Conservation (phyloP, 139 green algal genomes). For the Auxenochlorella pyrenoidosa region DNA sequence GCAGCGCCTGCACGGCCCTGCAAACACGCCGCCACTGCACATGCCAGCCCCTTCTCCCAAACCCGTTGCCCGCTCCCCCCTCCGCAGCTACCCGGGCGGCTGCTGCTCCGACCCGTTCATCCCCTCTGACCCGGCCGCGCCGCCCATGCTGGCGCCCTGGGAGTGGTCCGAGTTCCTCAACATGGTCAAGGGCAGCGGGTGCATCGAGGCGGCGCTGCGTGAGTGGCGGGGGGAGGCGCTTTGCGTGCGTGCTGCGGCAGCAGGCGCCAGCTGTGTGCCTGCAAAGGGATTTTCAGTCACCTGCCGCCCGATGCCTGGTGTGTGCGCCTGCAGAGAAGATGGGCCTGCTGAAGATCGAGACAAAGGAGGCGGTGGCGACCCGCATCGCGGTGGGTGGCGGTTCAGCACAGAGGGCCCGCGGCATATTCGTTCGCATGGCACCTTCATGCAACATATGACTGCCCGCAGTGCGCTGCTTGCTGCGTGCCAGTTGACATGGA, state of each 20-base stretch:
- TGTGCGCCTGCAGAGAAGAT: slow-evolving; percentile 27
- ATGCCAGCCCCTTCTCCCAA: background rate
- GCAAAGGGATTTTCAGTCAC: too few species aligned
- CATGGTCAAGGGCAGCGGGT: background rate
- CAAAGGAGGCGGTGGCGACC: background rate
- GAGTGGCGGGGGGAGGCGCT: background rate
- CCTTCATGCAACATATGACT: background rate
- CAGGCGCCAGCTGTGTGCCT: too few species aligned
- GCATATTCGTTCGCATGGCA: background rate
- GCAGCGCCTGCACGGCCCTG: background rate
- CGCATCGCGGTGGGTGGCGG: slow-evolving; percentile 1
- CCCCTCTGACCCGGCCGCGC: slow-evolving; percentile 1
- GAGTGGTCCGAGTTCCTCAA: slow-evolving; percentile 12
- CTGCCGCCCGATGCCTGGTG: too few species aligned
- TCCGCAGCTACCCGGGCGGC: background rate
- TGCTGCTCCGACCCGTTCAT: background rate
- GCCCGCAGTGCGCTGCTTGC: background rate
- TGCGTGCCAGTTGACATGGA: background rate
- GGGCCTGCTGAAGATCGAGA: slow-evolving; percentile 22
- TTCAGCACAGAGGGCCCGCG: too few species aligned
- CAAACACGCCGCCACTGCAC: too few species aligned
- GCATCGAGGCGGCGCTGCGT: slow-evolving; percentile 24
- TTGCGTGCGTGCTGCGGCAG: too few species aligned
- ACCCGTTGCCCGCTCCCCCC: background rate
- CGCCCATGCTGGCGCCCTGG: background rate